Base-by-base conservation (phyloP, 176 grass and related monocot species). In the Triticum timopheevii region DNA sequence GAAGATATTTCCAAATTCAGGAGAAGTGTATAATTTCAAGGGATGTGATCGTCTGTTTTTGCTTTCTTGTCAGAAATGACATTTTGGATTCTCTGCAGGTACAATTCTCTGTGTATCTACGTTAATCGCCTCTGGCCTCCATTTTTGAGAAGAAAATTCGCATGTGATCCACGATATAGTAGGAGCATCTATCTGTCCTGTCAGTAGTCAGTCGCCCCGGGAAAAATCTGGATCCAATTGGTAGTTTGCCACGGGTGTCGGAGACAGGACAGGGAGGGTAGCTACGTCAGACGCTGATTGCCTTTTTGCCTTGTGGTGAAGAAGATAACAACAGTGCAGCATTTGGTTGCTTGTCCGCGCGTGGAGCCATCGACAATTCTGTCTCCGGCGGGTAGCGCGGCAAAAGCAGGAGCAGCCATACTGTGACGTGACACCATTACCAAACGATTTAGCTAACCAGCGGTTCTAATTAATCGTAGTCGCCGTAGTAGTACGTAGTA, bases 401-500 rank as follows among this genome's bases (percentile, higher is more conserved):
- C 72, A 49, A 75, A 75, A 75, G 42, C 23, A 75, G 72, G 25
- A 49, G 42, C 23, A 75, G 42, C 72, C 72, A 75, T 75, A 75
- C 23, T 2, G 72, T 9, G 72, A 75, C 72, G 72, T 75, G 72
- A 75, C 54, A 20, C 20, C 72, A 75, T 17, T 42, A 47, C 40
- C 23, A 24, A 49, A 47, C 72, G 12, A 47, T 75, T 75, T 49
- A 45, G 72, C 40, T 47, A 69, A 3, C 13, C 23, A 27, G n/a
- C 23, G 42, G 39, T 22, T 8, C 54, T 58, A 58, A 58, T 58
- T 58, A 58, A 52, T 52, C 49, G 5, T 17, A 52, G 49, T 52
- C 49, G 49, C 49, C 49, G 49, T 17, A 17, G 49, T 52, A 52
- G 47, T 49, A 49, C 47, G 47, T 49, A 28, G 23, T 47, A 74